Conservation (phyloP, 768 basidiomycete species). For the Leccinellum rugosiceps region DNA sequence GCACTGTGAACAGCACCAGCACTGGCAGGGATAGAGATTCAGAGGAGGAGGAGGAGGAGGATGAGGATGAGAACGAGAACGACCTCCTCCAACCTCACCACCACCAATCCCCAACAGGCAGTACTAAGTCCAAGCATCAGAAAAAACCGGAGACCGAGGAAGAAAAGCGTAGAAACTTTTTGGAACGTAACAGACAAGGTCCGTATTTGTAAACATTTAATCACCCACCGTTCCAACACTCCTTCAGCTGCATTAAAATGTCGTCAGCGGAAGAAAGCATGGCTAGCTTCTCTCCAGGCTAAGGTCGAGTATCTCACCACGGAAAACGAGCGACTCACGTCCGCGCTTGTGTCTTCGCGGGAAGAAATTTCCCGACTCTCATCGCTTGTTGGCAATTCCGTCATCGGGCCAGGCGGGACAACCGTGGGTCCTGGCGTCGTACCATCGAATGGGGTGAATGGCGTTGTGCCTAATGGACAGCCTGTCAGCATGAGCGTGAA, state of each 20-base stretch:
- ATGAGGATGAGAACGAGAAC: constrained; percentile 39
- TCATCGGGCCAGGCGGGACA: constrained; percentile 42
- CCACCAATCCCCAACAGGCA: constrained; percentile 12
- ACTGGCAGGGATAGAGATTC: constrained; percentile 37
- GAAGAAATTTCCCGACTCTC: constrained; percentile 89
- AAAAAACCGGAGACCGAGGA: constrained; percentile 97
- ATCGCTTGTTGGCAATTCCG: constrained; percentile 64
- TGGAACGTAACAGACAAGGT: constrained; percentile 98
- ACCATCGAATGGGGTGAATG: constrained; percentile 26
- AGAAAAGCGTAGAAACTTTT: constrained; percentile 94
- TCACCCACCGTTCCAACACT: constrained; percentile 3
- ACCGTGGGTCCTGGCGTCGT: constrained; percentile 30
- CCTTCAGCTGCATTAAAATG: constrained; percentile 91
- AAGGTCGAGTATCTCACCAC: constrained; percentile 90
- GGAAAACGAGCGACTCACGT: constrained; percentile 92
- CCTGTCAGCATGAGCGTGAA: constrained; percentile 44
- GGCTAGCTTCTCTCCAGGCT: constrained; percentile 88
- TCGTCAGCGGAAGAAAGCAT: constrained; percentile 98
- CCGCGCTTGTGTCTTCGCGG: constrained; percentile 80
- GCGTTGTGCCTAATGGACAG: constrained; percentile 30
- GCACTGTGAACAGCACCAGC: constrained; percentile 31
- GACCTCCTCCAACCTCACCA: constrained; percentile 19
- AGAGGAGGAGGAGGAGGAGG: constrained; percentile 38
- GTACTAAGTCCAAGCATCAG: constrained; percentile 24
- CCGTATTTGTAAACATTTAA: not conserved